Base-by-base conservation (phyloP, 2,329 filamentous ascomycete species). In the Aspergillus ochraceoroseus region DNA sequence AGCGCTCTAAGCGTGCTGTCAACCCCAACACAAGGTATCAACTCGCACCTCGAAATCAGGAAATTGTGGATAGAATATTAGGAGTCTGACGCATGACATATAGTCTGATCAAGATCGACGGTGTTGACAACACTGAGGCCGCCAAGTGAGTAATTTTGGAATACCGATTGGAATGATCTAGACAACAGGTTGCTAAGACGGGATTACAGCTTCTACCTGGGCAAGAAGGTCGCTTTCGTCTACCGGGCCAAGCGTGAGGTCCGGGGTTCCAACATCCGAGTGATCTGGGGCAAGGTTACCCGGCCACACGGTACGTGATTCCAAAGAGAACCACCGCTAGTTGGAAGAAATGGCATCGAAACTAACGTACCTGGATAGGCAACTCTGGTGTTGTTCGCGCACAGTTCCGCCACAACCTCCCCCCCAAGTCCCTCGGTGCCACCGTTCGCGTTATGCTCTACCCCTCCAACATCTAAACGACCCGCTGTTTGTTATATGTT, bases 221-320 rank as follows among this genome's bases (percentile, higher is more conserved):
- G 92, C 76, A 98, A 98, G 85, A 89, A 89, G 77, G 82, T 96
- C 70, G 92, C 92, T 70, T 98, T 88, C 74, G 88, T 98, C 74
- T 98, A 96, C 82, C 87, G 89, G 68, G 90, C 83, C 62, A 83
- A 87, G 74, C 89, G 83, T 75, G 87, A 95, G 79, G 80, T 95
- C 67, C 86, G 90, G 65, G 92, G 92, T 70, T 90, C 88, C 71
- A 96, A 96, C 84, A 94, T 96, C 76, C 83, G 90, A 68, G 85
- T 96, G 62, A 95, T 96, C 78, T 96, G 89, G 88, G 90, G 90
- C 78, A 95, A 95, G 80, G 84, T 96, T 70, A 94, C 87, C 70
- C 79, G 88, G 68, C 83, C 88, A 70, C 90, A 96, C 76, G 90
- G 86, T 90, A 85, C 62, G 74, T 70, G 34, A 34, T 17, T 38